These are phyloP conservation scores for Fragaria vesca DNA, from an alignment of 306 rosid genomes.

Conservation along the genomic window DNA sequence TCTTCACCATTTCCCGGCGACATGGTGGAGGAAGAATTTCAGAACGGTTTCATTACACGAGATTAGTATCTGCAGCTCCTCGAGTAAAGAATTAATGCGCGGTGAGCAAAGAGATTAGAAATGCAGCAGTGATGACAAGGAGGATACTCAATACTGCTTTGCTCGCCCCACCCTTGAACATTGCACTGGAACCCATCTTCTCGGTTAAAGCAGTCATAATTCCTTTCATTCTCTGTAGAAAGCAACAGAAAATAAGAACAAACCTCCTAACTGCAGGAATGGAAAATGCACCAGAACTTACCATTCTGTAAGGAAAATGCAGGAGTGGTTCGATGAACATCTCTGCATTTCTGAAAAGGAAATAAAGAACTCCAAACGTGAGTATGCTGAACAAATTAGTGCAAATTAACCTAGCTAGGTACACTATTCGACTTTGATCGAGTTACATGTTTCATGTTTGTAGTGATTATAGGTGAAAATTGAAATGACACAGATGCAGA, in stretches of 20 bases:
- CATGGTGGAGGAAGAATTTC: not conserved
- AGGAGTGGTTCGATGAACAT: slow-evolving; percentile 59
- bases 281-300: slow-evolving; percentile 17
- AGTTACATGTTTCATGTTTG: not conserved
- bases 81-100: not conserved
- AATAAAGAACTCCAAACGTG: not conserved
- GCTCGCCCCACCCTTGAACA: slow-evolving; percentile 25
- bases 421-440: not conserved
- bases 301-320: slow-evolving; percentile 48
- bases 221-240: slow-evolving; percentile 40
- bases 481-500: not conserved
- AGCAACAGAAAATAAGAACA: not conserved
- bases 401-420: not conserved
- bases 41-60: not conserved
- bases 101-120: slow-evolving; percentile 16
- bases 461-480: not conserved
- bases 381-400: not conserved
- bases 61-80: not conserved
- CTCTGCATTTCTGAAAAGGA: slow-evolving; percentile 49
- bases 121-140: slow-evolving; percentile 20
- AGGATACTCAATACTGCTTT: slow-evolving; percentile 13
- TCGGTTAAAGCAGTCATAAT: slow-evolving; percentile 15
- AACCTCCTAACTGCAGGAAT: not conserved
- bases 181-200: slow-evolving; percentile 19
- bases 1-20: not conserved